Conservation (phyloP, 257 asterid species). For the Solanum peruvianum region DNA sequence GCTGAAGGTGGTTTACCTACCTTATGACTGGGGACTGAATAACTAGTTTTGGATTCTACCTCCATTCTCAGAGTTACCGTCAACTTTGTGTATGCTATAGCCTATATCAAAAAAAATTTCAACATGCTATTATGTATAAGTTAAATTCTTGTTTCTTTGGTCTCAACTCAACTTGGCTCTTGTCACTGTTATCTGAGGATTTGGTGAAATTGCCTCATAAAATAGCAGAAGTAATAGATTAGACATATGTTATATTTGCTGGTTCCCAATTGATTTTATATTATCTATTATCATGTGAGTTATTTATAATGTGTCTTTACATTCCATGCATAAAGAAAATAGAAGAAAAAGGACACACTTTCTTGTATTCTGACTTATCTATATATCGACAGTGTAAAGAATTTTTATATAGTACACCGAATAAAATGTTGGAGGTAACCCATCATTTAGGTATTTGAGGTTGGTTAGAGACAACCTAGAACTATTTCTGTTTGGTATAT, state of each 20-base stretch:
- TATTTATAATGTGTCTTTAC: background rate
- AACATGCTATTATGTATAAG: background rate
- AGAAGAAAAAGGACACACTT: too few relatives aligned
- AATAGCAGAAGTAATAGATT: background rate
- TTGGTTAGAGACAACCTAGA: background rate
- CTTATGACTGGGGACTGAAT: constrained; percentile 75
- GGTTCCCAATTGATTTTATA: background rate
- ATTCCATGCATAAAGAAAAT: background rate
- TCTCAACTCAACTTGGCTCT: background rate
- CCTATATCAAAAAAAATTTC: background rate
- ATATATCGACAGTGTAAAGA: too few relatives aligned
- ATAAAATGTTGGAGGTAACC: too few relatives aligned
- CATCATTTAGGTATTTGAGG: background rate
- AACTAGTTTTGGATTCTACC: constrained; percentile 14
- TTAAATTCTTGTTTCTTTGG: background rate
- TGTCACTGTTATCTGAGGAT: background rate
- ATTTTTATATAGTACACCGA: too few relatives aligned
- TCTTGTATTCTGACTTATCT: too few relatives aligned
- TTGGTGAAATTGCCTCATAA: background rate
- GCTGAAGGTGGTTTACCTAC: constrained; percentile 51
- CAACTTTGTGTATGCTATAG: background rate
- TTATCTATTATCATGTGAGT: background rate
- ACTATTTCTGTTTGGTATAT: background rate
- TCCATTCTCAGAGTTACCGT: background rate
- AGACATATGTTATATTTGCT: background rate